Evolutionary conservation across 192 early-diverging fungal species (phyloP).

Genomic region (Coemansia sp.): DNA sequence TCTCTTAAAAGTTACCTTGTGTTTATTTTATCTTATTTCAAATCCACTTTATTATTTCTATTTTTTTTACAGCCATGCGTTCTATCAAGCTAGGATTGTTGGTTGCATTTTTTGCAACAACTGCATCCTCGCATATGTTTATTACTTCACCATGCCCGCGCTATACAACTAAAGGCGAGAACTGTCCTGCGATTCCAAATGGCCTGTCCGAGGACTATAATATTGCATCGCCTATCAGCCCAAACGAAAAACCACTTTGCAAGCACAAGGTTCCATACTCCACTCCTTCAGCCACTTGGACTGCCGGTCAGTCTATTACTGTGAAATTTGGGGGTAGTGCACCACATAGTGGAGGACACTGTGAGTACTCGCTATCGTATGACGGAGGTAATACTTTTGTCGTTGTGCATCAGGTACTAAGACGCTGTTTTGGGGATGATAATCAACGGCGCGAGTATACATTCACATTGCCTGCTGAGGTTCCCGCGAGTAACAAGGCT

Average conservation of each 20-base stretch:
- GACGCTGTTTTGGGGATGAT: slow-evolving; percentile 33
- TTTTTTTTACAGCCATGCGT: background rate
- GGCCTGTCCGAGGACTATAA: slow-evolving; percentile 7
- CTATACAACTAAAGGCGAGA: background rate
- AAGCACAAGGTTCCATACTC: slow-evolving; percentile 7
- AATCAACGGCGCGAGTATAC: slow-evolving; percentile 15
- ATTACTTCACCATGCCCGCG: slow-evolving; percentile 48
- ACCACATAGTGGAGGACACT: slow-evolving; percentile 62
- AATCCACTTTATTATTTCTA: background rate
- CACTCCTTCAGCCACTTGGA: slow-evolving; percentile 30
- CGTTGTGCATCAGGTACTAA: slow-evolving; percentile 54
- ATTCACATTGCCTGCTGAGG: slow-evolving; percentile 46
- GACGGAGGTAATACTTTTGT: slow-evolving; percentile 62
- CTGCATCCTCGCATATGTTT: slow-evolving; percentile 32
- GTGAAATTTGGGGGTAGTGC: slow-evolving; percentile 40
- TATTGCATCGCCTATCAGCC: slow-evolving; percentile 7
- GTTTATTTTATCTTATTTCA: background rate
- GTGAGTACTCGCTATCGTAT: slow-evolving; percentile 64
- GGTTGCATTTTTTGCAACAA: background rate
- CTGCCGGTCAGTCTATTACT: slow-evolving; percentile 48
- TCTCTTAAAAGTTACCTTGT: background rate
- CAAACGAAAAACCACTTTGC: slow-evolving; percentile 6
- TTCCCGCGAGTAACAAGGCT: slow-evolving; percentile 40
- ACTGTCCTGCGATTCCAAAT: slow-evolving; percentile 4
- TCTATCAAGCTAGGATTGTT: background rate